Base-by-base conservation (phyloP, 768 basidiomycete species). In the Gymnopilus dilepis region DNA sequence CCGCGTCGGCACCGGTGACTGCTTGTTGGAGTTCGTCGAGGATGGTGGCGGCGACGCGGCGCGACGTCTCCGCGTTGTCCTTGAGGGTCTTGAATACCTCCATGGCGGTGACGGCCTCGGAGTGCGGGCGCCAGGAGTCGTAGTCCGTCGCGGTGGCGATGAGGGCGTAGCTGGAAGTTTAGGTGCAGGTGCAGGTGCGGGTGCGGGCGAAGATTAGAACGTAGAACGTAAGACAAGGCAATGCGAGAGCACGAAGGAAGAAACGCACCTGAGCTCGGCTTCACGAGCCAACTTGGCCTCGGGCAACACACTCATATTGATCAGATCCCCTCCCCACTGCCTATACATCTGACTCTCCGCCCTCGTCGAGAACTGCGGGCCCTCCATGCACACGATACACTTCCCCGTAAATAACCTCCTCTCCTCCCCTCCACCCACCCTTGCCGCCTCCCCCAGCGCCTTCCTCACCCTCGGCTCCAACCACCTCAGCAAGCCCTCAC, bases 201-300 rank as follows among this genome's bases (percentile, higher is more conserved):
- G n/a, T n/a, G n/a, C n/a, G n/a, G n/a, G n/a, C n/a, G n/a, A n/a
- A n/a, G n/a, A n/a, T n/a, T n/a, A n/a, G n/a, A n/a, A n/a, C n/a
- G n/a, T n/a, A n/a, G n/a, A n/a, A n/a, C n/a, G n/a, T n/a, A n/a
- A n/a, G n/a, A 1, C 94, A 95, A 78, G 34, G 34, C 34, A n/a
- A n/a, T n/a, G n/a, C n/a, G 31, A 50, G 21, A 8, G 33, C 26
- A 19, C 19, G 8, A 51, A 13, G 19, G 19, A 28, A 31, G 34
- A 45, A 4, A 75, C 84, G 54, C 60, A 95, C 95, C 90, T 90
- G 12, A 99, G 75, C 77, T 99, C 97, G 1, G 95, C 95, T 78
- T 99, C 96, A 13, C 96, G 80, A 3, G 97, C 97, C 41, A 98
- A 82, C 80, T 99, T 99, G n/a, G 96, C 88, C 77, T 99, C 97